Evolutionary conservation across 805 yeast genomes (phyloP), one percentile per base, ranked within the genome.

Genomic region (Myxozyma neotropica): DNA sequence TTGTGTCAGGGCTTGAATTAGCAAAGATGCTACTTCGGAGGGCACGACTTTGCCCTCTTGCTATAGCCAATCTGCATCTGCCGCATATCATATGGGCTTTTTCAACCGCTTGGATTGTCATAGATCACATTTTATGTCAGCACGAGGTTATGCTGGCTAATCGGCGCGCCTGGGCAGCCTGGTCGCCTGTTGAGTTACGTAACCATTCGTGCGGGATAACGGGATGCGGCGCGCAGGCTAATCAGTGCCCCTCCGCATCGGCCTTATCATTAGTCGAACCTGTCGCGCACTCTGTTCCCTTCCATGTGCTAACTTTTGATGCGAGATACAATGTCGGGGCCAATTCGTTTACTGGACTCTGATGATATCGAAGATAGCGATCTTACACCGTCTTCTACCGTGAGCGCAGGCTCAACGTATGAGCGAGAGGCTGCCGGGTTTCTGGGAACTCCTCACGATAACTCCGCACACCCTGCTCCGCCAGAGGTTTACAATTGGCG

Each of bases 401-500:
- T 27, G 43, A 17, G 21, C 55, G 48, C 17, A 39, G 33, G 10
- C 13, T 42, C 43, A 4, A 21, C 24, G 3, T 38, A 39, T 31
- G 47, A 50, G 46, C 54, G 26, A 23, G 53, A 49, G 17, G 53
- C 45, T 13, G 44, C 53, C 7, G 53, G 53, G 27, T 24, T 49
- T 21, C 45, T 49, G 4, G 38, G 45, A 8, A 6, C 57, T 2
- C 40, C 58, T 23, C 46, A 46, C 13, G 58, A 54, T 23, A 17
- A 46, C 52, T 46, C 58, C 13, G 43, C 43, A 7, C 51, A 45
- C 13, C 53, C 58, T 17, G 58, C 58, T 15, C 58, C 58, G 7
- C 36, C 33, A 19, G 58, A 54, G 21, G 58, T 54, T 19, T 54
- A 54, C 58, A 54, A 54, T 29, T 46, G 53, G 52, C 26, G 58